A percentile compares a stretch with the other conserved stretches of the same genome.
Conservation (phyloP, 2,329 filamentous ascomycete genomes). For the Akanthomyces uredinophilus region DNA sequence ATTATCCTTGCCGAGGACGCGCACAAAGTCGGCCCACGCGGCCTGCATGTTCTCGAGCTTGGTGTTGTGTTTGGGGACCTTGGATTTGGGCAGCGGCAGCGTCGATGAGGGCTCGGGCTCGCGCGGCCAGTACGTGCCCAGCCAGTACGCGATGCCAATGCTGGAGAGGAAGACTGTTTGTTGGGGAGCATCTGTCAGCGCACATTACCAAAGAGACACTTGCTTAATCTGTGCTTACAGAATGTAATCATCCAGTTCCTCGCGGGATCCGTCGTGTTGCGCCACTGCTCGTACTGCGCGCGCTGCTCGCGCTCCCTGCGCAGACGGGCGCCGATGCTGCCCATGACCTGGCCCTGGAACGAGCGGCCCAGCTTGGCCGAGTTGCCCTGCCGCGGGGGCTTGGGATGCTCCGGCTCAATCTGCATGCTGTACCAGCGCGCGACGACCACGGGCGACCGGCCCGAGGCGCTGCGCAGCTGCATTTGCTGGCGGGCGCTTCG, state of each 20-base stretch:
- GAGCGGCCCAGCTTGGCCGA: slow-evolving; percentile 35
- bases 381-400: slow-evolving; percentile 28
- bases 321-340: slow-evolving; percentile 51
- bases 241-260: slow-evolving; percentile 51
- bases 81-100: slow-evolving; percentile 48
- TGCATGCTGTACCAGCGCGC: slow-evolving; percentile 31
- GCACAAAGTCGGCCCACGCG: slow-evolving; percentile 64
- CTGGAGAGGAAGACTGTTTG: slow-evolving; percentile 51
- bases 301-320: slow-evolving; percentile 50
- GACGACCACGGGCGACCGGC: slow-evolving; percentile 8
- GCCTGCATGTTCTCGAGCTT: slow-evolving; percentile 61
- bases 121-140: slow-evolving; percentile 51
- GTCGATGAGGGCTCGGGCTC: slow-evolving; percentile 52
- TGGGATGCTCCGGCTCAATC: slow-evolving; percentile 31
- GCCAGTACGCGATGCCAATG: slow-evolving; percentile 50
- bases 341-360: slow-evolving; percentile 57
- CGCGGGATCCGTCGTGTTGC: slow-evolving; percentile 34
- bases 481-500: slow-evolving; percentile 20
- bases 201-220: not conserved
- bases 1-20: slow-evolving; percentile 58
- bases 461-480: slow-evolving; percentile 12
- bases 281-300: slow-evolving; percentile 42
- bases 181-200: not conserved
- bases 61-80: slow-evolving; percentile 51
- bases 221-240: slow-evolving; percentile 34